Conservation (phyloP, 2,329 filamentous ascomycete species). For the Exophiala mesophila region DNA sequence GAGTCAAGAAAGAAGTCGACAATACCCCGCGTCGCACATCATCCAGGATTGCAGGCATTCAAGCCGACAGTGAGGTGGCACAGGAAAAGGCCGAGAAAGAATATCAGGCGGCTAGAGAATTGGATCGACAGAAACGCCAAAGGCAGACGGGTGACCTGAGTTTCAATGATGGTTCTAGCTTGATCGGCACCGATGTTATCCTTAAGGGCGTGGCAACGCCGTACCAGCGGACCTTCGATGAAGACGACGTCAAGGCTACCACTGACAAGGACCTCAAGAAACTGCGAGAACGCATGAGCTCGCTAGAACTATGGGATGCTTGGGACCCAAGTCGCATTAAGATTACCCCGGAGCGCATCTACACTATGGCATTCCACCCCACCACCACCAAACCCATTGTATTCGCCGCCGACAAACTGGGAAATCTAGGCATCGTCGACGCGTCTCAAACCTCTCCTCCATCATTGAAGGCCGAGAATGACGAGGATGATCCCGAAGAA, state of each 20-base stretch:
- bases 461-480: conserved; percentile 36
- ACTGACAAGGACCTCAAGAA: conserved; percentile 69
- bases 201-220: conserved; percentile 65
- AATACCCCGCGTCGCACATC: conserved; percentile 55
- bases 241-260: conserved; percentile 76
- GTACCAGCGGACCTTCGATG: conserved; percentile 76
- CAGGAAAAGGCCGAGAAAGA: conserved; percentile 66
- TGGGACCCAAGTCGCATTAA: conserved; percentile 89
- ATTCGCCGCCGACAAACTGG: conserved; percentile 91
- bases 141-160: conserved; percentile 64
- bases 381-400: conserved; percentile 78
- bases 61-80: conserved; percentile 62
- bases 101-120: conserved; percentile 52
- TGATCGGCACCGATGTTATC: conserved; percentile 58
- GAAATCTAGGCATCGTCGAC: conserved; percentile 85
- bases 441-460: conserved; percentile 62
- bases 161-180: conserved; percentile 71
- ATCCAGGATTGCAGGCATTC: conserved; percentile 57
- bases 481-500: conserved; percentile 62
- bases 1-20: conserved; percentile 59
- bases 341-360: conserved; percentile 80
- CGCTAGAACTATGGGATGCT: conserved; percentile 72
- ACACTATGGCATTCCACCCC: conserved; percentile 83
- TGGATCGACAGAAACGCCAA: conserved; percentile 57
- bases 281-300: conserved; percentile 70